Conservation (phyloP, 441 rosid genomes). For the Raphanus hybrid region DNA sequence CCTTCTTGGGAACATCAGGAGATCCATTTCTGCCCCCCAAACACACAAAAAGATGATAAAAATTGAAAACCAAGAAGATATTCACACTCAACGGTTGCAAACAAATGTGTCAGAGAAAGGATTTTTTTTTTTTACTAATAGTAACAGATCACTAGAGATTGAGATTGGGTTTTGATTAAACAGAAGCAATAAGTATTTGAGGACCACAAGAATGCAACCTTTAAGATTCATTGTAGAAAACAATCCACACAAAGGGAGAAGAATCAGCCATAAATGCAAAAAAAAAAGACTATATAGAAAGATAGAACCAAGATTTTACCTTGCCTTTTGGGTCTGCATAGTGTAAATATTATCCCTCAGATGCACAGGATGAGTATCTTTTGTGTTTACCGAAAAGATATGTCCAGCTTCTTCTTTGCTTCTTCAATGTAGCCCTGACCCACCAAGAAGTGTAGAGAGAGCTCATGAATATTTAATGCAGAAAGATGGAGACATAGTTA, state of each 20-base stretch:
- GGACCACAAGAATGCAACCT: conserved; percentile 39
- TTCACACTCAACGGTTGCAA: conserved; percentile 20
- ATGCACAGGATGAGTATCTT: conserved; percentile 42
- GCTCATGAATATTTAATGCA: conserved; percentile 44
- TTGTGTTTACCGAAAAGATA: conserved; percentile 20
- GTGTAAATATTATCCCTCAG: conserved; percentile 44
- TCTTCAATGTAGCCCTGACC: conserved; percentile 66
- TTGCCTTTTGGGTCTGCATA: conserved; percentile 88
- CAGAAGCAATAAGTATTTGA: conserved; percentile 1
- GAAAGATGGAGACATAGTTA: conserved; percentile 23
- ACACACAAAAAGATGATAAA: conserved; percentile 5
- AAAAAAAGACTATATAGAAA: conserved; percentile 17
- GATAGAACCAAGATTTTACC: conserved; percentile 52
- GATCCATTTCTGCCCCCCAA: conserved; percentile 60
- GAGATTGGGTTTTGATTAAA: not conserved
- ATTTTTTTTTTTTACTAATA: not conserved
- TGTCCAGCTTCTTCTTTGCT: conserved; percentile 31
- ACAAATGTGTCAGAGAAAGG: conserved; percentile 20
- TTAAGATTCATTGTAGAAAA: conserved; percentile 29
- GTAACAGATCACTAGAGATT: not conserved
- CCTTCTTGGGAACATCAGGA: conserved; percentile 64
- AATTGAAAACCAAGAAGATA: conserved; percentile 24
- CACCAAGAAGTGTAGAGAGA: conserved; percentile 60
- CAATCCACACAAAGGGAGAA: conserved; percentile 36
- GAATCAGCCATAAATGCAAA: conserved; percentile 42